phyloP scores from a whole-genome alignment of 257 asterid species.

The Thymus quinquecostatus region DNA sequence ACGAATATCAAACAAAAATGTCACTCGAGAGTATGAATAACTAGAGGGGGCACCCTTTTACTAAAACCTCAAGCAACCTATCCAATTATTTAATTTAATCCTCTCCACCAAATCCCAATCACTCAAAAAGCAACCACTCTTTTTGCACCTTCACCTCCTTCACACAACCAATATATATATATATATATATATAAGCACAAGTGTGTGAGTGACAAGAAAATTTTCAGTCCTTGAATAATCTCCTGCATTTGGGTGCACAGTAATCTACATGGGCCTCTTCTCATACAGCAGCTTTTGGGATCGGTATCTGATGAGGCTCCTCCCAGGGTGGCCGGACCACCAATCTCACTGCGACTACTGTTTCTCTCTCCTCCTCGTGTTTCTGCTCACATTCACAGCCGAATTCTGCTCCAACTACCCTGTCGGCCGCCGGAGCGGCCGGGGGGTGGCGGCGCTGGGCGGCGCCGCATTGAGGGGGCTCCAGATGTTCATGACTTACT shows the following conservation, averaged over 20 bases:
- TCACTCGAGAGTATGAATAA: slow-evolving; percentile 11
- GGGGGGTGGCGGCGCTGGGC: slow-evolving; percentile 31
- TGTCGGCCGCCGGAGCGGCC: slow-evolving; percentile 19
- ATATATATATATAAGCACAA: neutral
- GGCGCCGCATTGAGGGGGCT: slow-evolving; percentile 44
- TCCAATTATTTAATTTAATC: slow-evolving; percentile 25
- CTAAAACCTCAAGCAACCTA: slow-evolving; percentile 28
- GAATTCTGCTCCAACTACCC: slow-evolving; percentile 51
- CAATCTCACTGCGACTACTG: slow-evolving; percentile 34
- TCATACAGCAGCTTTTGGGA: slow-evolving; percentile 37
- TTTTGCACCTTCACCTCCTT: neutral
- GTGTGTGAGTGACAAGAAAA: too few relatives aligned
- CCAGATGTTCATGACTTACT: slow-evolving; percentile 52
- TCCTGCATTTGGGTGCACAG: neutral
- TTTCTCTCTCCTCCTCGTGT: slow-evolving; percentile 45
- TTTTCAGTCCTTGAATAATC: neutral
- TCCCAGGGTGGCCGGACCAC: slow-evolving; percentile 51
- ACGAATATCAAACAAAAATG: slow-evolving; percentile 16
- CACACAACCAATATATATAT: neutral
- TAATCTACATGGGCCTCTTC: slow-evolving; percentile 20
- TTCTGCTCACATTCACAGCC: slow-evolving; percentile 51
- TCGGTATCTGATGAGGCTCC: slow-evolving; percentile 42
- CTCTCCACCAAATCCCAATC: slow-evolving; percentile 11
- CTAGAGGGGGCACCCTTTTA: neutral
- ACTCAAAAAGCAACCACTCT: slow-evolving; percentile 12